These are phyloP conservation scores for Phytophthora agathidicida DNA, from an alignment of 352 stramenopile species.

Conservation along the genomic window DNA sequence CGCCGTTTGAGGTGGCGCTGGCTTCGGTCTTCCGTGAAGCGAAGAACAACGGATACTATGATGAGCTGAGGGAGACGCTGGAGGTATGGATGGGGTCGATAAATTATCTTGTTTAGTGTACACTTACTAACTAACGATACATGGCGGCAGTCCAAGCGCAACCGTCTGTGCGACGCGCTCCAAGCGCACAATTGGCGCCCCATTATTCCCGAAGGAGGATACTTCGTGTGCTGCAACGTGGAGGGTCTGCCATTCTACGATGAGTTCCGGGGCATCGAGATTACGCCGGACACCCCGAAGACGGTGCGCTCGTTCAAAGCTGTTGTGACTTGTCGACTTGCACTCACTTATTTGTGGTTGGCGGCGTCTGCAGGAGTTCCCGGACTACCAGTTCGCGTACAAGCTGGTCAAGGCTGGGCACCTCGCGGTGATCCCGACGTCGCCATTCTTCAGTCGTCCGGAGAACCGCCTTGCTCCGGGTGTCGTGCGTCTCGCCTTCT, in stretches of 20 bases:
- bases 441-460: constrained; percentile 90
- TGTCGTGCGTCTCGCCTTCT: constrained; percentile 94
- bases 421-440: constrained; percentile 94
- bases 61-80: constrained; percentile 70
- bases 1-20: constrained; percentile 94
- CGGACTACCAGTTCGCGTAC: constrained; percentile 89
- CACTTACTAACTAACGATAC: constrained; percentile 41
- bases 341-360: constrained; percentile 1
- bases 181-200: constrained; percentile 83
- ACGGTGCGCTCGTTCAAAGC: constrained; percentile 46
- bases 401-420: constrained; percentile 92
- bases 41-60: constrained; percentile 88
- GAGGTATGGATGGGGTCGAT: constrained; percentile 33
- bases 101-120: constrained; percentile 21
- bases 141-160: constrained; percentile 75
- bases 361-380: constrained; percentile 56
- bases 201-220: constrained; percentile 93
- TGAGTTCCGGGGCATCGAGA: constrained; percentile 65
- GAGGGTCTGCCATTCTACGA: constrained; percentile 71
- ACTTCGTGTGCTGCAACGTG: constrained; percentile 94
- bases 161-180: constrained; percentile 87
- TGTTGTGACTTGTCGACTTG: constrained; percentile 3
- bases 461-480: constrained; percentile 83
- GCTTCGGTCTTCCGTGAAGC: constrained; percentile 87
- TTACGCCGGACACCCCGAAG: constrained; percentile 57